Base-by-base conservation (phyloP, 2,329 filamentous ascomycete genomes). In the Colletotrichum melonis region DNA sequence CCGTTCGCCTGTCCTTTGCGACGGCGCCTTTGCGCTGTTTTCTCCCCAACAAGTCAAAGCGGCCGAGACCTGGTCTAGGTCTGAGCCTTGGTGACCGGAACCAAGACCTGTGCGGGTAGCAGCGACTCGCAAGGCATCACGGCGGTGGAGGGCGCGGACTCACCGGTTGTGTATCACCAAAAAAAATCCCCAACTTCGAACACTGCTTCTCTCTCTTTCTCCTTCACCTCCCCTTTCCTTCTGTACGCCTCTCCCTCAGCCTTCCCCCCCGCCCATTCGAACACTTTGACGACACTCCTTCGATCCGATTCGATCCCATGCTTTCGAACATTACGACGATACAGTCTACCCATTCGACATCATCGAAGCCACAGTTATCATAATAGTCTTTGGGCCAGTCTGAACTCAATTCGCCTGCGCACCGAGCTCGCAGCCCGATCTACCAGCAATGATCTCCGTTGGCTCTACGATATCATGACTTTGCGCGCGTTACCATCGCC, bases 391-490 rank as follows among this genome's bases (percentile, higher is more conserved):
- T 46, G 42, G 42, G 54, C 58, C n/a, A 24, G 54, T 52, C 49
- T 16, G 42, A 55, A 52, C 59, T 59, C 32, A 57, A 56, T 62
- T 73, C 72, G 64, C 69, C 60, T 56, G 46, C 42, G 42, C 55
- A 26, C 69, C 58, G 63, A 58, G 57, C 54, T 54, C 63, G 49
- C 26, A 74, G 70, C 24, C 74, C 67, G 72, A 67, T 63, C 46
- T 59, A 54, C 56, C 60, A 69, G 80, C 79, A 75, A 82, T 83
- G 80, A 79, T 77, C 76, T 78, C 78, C 76, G 77, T 78, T 73
- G 77, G 77, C 75, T 76, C 74, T 76, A 79, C 79, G 81, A 81
- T 82, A 85, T 82, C 78, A 86, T 86, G 84, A 86, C 82, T 82
- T 81, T 79, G 80, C 80, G 81, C 78, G 81, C 80, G 82, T 78